Evolutionary conservation across 202 grass and related monocot genomes (phyloP), one percentile per base, ranked within the genome.

Genomic region (Schoenoplectus triqueter): DNA sequence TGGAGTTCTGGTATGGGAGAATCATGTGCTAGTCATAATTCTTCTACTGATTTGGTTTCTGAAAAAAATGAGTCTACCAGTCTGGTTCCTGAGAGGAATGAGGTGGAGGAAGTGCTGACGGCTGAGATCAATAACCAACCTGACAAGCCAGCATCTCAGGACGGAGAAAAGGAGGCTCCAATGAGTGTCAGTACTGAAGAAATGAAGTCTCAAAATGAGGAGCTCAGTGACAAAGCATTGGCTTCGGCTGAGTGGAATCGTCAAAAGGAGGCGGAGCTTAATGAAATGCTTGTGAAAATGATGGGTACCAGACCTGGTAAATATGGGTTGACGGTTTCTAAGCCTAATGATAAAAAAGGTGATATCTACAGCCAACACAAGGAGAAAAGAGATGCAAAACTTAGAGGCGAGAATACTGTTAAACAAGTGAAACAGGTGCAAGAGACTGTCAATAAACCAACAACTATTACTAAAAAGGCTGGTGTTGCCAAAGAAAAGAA

Each of bases 261-360:
- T 10, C 93, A 94, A 86, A 99, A 99, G 80, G 97, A 97, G 85
- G 92, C 86, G 5, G 97, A 99, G 56, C 97, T 99, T 85, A 96
- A 94, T 88, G 92, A 97, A 79, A 97, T 99, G 91, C 89, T 99
- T 72, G 84, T 90, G 87, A 99, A 94, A 92, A 96, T 99, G 93
- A 97, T 99, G 93, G 85, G 92, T 68, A 91, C 88, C 82, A 90
- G 86, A 86, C 90, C 92, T 90, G 92, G 90, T 62, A 99, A 94
- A 55, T 90, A 92, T 79, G 73, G 78, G 69, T 80, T 88, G 65
- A 66, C 67, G 83, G 92, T 63, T 44, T 85, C 44, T 68, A 87
- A 81, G 66, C 85, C 21, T 51, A 90, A 82, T 89, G 89, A 99
- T 72, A 68, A 92, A 83, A 94, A 88, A 86, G 80, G 76, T 71